Evolutionary conservation across 2,329 filamentous ascomycete species (phyloP).

Genomic region (Pseudogymnoascus sp.): DNA sequence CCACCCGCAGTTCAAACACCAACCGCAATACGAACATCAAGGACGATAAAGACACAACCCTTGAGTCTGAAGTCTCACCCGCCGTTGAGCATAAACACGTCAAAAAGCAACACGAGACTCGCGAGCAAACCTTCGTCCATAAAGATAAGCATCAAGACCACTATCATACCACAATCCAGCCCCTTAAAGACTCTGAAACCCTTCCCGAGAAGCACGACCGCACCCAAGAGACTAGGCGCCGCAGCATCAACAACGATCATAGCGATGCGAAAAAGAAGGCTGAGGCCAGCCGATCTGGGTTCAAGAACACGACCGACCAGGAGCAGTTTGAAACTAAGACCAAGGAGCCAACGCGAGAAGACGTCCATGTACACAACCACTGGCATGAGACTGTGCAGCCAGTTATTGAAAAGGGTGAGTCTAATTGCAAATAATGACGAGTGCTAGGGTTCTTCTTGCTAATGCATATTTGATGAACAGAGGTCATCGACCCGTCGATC

Average conservation of each 20-base stretch:
- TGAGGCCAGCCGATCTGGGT: neutral
- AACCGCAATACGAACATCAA: neutral
- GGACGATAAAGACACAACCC: conserved; percentile 13
- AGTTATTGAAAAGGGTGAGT: conserved; percentile 12
- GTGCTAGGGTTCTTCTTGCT: neutral
- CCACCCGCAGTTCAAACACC: neutral
- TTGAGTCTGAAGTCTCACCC: conserved; percentile 13
- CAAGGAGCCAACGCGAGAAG: neutral
- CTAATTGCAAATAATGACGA: neutral
- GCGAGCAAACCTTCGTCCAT: neutral
- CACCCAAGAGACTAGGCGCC: neutral
- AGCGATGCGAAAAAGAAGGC: neutral
- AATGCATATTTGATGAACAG: neutral
- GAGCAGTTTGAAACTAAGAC: conserved; percentile 13
- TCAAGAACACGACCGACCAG: neutral
- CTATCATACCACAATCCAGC: conserved; percentile 2
- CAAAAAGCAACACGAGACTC: conserved; percentile 12
- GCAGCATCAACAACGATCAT: conserved; percentile 1
- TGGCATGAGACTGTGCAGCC: conserved; percentile 6
- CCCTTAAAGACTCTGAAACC: neutral
- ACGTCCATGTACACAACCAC: neutral
- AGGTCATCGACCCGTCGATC: neutral
- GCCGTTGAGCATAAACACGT: conserved; percentile 18
- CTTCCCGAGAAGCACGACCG: neutral
- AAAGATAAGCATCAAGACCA: conserved; percentile 3